Conservation (phyloP, 1,284 basidiomycete species). For the Sparassis latifolia region DNA sequence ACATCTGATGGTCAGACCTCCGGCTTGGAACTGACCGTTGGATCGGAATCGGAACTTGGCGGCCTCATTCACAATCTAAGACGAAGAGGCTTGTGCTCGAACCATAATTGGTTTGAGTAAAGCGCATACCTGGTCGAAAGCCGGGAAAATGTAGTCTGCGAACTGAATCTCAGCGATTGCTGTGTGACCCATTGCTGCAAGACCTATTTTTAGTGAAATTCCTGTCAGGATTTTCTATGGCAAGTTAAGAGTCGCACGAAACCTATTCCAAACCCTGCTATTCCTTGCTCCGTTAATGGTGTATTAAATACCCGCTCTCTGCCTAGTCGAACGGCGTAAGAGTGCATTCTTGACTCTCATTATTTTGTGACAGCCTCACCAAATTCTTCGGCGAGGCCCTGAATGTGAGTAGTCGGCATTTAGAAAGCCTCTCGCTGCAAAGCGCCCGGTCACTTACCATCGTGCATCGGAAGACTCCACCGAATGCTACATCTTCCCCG, state of each 20-base stretch:
- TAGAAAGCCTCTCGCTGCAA: too few relatives aligned
- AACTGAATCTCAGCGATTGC: conserved; percentile 94
- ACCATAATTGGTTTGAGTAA: neutral
- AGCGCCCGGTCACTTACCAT: conserved; percentile 43
- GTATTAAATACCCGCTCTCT: conserved; percentile 94
- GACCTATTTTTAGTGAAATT: conserved; percentile 32
- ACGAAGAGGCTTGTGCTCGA: neutral
- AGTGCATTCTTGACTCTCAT: neutral
- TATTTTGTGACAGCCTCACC: conserved; percentile 36
- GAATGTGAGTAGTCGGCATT: conserved; percentile 6
- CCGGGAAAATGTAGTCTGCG: conserved; percentile 83
- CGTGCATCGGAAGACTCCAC: conserved; percentile 87
- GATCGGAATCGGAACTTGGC: conserved; percentile 91
- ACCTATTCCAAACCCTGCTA: conserved; percentile 85
- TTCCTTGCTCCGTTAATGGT: conserved; percentile 89
- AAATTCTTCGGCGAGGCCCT: conserved; percentile 91
- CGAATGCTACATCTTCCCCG: conserved; percentile 91
- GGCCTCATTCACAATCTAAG: conserved; percentile 89
- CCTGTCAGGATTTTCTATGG: too few relatives aligned
- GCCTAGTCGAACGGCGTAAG: conserved; percentile 36
- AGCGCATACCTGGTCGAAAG: conserved; percentile 75
- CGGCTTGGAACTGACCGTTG: conserved; percentile 79
- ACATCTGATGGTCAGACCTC: conserved; percentile 82
- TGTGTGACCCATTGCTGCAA: conserved; percentile 90
- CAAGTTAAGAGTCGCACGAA: too few relatives aligned